Evolutionary conservation across 306 rosid genomes (phyloP), one percentile per base, ranked within the genome.

Genomic region (Begonia masoniana): DNA sequence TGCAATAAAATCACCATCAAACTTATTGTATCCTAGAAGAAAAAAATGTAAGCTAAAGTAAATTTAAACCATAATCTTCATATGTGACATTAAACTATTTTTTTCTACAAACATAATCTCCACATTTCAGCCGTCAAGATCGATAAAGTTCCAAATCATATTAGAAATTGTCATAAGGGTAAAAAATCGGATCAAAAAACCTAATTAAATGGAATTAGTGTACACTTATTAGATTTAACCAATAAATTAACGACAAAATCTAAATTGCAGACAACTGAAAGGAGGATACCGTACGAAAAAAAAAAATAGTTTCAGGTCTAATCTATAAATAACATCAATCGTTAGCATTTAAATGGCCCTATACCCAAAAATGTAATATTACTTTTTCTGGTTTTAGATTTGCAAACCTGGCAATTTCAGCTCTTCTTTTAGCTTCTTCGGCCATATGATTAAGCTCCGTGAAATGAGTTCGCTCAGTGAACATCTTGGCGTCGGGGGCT

Each of bases 391-490:
- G 49, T 14, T 56, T 41, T 39, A 9, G 39, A 31, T 45, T 10
- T 0, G 56, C 58, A 16, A 69, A 91, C 97, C 96, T 85, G 17
- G 97, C 92, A 43, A 91, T 86, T 77, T 91, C 97, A 2, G 97
- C 97, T 81, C 97, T 83, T 59, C 97, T 76, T 66, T 85, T 91
- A 57, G 97, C 97, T 79, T 91, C 96, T 76, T 91, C 97, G 2
- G 97, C 97, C 85, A 91, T 91, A 41, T 91, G 82, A 62, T 81
- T 91, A 76, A 91, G 97, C 54, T 91, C 97, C 0, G 56, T 75
- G 77, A 81, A 82, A 67, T 91, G 96, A 2, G 82, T 60, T 54
- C 94, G 77, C 55, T 80, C 97, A 3, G 78, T 71, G 76, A 91
- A 85, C 83, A 82, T 72, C 75, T 83, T 91, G 54, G 86, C 56